Conservation (phyloP, 352 stramenopile species). For the Globisporangium parvum region DNA sequence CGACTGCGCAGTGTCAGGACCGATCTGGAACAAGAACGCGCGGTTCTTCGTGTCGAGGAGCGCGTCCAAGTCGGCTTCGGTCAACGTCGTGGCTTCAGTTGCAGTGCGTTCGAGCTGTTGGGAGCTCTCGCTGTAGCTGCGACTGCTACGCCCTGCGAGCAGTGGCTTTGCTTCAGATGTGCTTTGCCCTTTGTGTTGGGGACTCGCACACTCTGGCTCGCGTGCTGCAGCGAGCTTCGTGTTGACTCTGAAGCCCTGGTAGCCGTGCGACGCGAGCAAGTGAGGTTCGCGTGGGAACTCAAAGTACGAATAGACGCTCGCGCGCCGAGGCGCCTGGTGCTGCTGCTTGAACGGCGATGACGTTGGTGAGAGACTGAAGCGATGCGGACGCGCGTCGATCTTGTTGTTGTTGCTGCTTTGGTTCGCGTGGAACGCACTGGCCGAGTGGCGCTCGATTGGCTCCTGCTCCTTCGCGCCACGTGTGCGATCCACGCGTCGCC, state of each 20-base stretch:
- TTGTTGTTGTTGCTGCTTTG: not conserved
- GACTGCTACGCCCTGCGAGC: not conserved
- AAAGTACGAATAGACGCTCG: conserved; percentile 6
- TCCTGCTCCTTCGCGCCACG: not conserved
- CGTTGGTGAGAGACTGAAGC: no score
- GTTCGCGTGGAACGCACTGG: not conserved
- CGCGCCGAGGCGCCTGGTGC: not conserved
- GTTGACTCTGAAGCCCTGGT: conserved; percentile 7
- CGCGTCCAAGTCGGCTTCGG: conserved; percentile 12
- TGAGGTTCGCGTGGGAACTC: conserved; percentile 8
- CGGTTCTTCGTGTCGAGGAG: conserved; percentile 13
- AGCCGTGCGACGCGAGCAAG: not conserved
- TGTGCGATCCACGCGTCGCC: conserved; percentile 3
- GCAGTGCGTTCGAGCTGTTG: not conserved
- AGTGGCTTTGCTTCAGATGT: conserved; percentile 2
- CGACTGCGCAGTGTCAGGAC: not conserved
- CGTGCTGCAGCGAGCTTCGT: conserved; percentile 3
- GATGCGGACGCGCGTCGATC: no score
- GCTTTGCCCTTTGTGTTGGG: not conserved
- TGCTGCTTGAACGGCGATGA: not conserved
- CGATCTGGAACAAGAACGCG: conserved; percentile 18
- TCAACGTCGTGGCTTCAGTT: conserved; percentile 3
- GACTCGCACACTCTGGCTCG: not conserved
- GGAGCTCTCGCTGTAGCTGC: not conserved
- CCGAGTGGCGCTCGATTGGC: not conserved